These are phyloP conservation scores for Maudiozyma saulgeensis DNA, from an alignment of 805 yeast species.

Conservation along the genomic window DNA sequence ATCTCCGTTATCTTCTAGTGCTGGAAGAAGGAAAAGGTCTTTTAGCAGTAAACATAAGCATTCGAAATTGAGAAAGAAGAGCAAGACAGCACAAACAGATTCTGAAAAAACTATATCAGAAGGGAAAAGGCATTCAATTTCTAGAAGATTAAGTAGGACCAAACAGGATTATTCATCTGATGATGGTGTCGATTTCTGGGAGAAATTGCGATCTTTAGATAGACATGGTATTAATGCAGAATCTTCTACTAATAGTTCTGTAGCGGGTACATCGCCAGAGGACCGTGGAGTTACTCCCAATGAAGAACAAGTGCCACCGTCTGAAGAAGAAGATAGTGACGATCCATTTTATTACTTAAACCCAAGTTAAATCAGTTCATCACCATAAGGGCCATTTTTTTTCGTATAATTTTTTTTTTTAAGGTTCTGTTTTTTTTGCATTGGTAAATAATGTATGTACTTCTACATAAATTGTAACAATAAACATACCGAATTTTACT, in stretches of 20 bases:
- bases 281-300: neutral
- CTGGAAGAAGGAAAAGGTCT: conserved; percentile 8
- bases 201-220: conserved; percentile 50
- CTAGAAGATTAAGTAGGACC: neutral
- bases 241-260: neutral
- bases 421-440: too few relatives aligned
- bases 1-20: neutral
- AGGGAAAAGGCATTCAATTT: neutral
- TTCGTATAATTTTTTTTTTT: too few relatives aligned
- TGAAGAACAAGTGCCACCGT: neutral
- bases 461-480: too few relatives aligned
- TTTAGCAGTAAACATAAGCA: neutral
- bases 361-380: conserved; percentile 1
- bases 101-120: neutral
- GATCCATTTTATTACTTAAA: conserved; percentile 6
- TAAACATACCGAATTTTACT: too few relatives aligned
- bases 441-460: too few relatives aligned
- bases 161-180: conserved; percentile 28
- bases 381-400: too few relatives aligned
- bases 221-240: conserved; percentile 15
- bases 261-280: neutral
- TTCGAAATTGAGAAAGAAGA: conserved; percentile 4
- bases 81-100: neutral
- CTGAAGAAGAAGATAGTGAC: neutral
- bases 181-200: conserved; percentile 66